Base-by-base conservation (phyloP, 78 protist genomes). In the Dictyostelium brefeldianum region DNA sequence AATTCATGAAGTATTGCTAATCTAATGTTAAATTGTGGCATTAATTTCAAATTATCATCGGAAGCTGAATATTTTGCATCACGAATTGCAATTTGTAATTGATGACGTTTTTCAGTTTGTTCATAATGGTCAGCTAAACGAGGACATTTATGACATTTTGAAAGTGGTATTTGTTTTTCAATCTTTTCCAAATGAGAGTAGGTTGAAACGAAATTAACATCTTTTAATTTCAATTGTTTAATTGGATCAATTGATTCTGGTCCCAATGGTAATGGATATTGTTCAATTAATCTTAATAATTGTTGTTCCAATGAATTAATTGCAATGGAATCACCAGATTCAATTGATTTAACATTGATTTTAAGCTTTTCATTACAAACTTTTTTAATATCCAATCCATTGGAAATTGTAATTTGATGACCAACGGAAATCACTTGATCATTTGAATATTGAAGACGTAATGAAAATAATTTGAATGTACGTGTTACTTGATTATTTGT, bases 11-110 rank as follows among this genome's bases (percentile, higher is more conserved):
- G 82, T 9, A 97, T 96, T 6, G 31, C 83, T 18, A 96, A 62
- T 11, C 99, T 90, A 77, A 57, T 77, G 22, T 95, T 67, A 94
- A 92, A 98, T 17, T 98, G 98, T 50, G 99, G 98, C 97, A 97
- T 92, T 36, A 97, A 62, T 9, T 18, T 18, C 17, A 98, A 96
- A 59, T 62, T 77, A 18, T 92, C 93, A 70, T 97, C 97, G 14
- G 95, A 81, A 3, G 89, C 77, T 1, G 80, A 70, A 50, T 50
- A 57, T 20, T 48, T 51, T 5, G 62, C 47, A 17, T 59, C 80
- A 10, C 51, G 18, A 12, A 92, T 70, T 18, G 89, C 47, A n/a
- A 18, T 7, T 31, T 92, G 25, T 5, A 93, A 12, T 75, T 89
- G 64, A 27, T 47, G 11, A 20, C 73, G 27, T 10, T 71, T 25